These are phyloP conservation scores for Cladorrhinum samala DNA, from an alignment of 495 filamentous ascomycete genomes.

Conservation along the genomic window DNA sequence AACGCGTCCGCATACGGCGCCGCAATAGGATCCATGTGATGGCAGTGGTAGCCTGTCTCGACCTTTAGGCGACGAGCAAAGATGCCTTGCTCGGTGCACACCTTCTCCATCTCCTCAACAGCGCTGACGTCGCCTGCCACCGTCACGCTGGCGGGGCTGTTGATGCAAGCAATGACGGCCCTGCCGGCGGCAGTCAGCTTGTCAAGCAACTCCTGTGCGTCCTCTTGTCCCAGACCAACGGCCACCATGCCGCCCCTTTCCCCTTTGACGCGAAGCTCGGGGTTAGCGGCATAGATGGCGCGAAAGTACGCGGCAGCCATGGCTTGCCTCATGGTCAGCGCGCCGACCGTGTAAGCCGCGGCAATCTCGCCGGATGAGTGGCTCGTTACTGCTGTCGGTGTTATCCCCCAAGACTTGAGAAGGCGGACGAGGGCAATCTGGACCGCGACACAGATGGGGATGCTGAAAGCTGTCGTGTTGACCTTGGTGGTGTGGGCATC, in stretches of 20 bases:
- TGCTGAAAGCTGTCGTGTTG: background rate
- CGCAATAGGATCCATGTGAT: background rate
- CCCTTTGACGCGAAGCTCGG: conserved; percentile 3
- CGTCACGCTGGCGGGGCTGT: background rate
- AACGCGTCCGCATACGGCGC: background rate
- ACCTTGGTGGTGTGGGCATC: conserved; percentile 9
- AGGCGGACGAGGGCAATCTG: conserved; percentile 43
- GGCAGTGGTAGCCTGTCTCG: background rate
- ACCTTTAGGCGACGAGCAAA: background rate
- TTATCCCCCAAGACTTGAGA: conserved; percentile 14
- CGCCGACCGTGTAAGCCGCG: background rate
- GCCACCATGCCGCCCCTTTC: background rate
- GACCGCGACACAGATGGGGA: conserved; percentile 20
- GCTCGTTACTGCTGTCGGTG: background rate
- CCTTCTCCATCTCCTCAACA: background rate
- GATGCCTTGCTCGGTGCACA: background rate
- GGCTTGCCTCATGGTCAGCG: background rate
- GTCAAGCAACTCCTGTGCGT: conserved; percentile 2
- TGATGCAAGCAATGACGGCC: background rate
- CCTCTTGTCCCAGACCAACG: conserved; percentile 5
- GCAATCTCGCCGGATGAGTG: background rate
- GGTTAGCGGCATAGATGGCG: background rate
- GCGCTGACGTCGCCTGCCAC: background rate
- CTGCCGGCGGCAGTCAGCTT: background rate
- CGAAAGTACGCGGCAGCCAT: background rate